Conservation (phyloP, 805 yeast genomes). For the Wickerhamomyces chambardii region DNA sequence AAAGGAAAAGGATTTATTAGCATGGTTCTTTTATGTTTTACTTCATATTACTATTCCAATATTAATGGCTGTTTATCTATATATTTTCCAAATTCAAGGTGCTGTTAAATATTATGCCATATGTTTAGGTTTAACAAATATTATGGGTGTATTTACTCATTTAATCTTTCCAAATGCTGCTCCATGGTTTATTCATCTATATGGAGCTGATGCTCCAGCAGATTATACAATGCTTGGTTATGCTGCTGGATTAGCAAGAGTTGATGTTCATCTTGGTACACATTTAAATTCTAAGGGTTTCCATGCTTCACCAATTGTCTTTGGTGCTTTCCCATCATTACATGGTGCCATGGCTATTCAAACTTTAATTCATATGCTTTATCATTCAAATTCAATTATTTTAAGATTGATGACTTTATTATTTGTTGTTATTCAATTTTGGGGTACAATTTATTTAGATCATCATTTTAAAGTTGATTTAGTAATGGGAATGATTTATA, state of each 20-base stretch:
- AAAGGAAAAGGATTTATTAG: slow-evolving; percentile 39
- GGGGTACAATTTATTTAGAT: slow-evolving; percentile 68
- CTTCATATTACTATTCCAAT: slow-evolving; percentile 55
- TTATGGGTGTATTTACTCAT: slow-evolving; percentile 53
- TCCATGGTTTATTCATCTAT: slow-evolving; percentile 60
- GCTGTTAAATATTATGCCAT: slow-evolving; percentile 41
- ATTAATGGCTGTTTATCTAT: slow-evolving; percentile 51
- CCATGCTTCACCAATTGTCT: slow-evolving; percentile 60
- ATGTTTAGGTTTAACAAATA: slow-evolving; percentile 53
- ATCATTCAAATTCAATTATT: slow-evolving; percentile 24
- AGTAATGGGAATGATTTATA: slow-evolving; percentile 44
- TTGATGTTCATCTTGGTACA: slow-evolving; percentile 55
- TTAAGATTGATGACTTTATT: slow-evolving; percentile 23
- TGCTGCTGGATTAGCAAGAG: slow-evolving; percentile 62
- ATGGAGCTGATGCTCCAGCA: slow-evolving; percentile 47
- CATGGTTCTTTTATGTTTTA: slow-evolving; percentile 57
- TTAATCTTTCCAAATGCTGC: slow-evolving; percentile 62
- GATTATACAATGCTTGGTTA: slow-evolving; percentile 57
- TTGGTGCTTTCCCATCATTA: slow-evolving; percentile 56
- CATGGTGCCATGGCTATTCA: slow-evolving; percentile 62
- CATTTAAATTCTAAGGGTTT: slow-evolving; percentile 53
- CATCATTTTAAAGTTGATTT: slow-evolving; percentile 66
- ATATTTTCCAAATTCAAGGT: slow-evolving; percentile 62
- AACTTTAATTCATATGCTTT: slow-evolving; percentile 27
- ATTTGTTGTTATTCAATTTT: slow-evolving; percentile 55